These are phyloP conservation scores for Alopecurus myosuroides DNA, from an alignment of 176 grass and related monocot species.

Conservation along the genomic window DNA sequence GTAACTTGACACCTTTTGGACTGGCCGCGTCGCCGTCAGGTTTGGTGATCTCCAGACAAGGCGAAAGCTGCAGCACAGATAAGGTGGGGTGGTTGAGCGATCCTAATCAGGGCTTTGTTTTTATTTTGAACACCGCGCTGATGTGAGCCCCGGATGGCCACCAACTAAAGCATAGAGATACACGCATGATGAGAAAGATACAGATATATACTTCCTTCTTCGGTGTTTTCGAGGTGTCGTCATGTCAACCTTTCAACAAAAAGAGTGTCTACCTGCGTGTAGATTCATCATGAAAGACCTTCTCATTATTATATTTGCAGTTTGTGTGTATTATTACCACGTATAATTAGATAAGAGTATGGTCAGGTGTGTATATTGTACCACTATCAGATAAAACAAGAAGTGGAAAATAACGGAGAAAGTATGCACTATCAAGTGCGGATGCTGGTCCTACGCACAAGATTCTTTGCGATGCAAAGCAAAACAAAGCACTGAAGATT, in stretches of 20 bases:
- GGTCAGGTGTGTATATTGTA: background rate
- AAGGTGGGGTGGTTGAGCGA: conserved; percentile 65
- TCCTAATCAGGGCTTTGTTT: conserved; percentile 61
- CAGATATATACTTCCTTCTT: background rate
- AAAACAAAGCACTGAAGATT: conserved; percentile 33
- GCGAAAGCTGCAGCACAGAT: conserved; percentile 42
- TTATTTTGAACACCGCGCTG: conserved; percentile 31
- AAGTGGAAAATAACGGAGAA: background rate
- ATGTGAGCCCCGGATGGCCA: conserved; percentile 20
- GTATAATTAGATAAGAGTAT: background rate
- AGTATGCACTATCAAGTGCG: background rate
- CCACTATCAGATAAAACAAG: background rate
- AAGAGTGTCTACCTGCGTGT: background rate
- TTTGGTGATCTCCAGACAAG: conserved; percentile 46
- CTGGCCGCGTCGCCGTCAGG: conserved; percentile 26
- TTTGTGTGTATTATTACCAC: background rate
- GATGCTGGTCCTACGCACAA: conserved; percentile 13
- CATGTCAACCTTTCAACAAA: background rate
- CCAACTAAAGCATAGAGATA: conserved; percentile 24
- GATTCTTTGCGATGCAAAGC: conserved; percentile 14
- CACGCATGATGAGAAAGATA: background rate
- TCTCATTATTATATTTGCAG: background rate
- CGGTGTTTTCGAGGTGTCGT: background rate
- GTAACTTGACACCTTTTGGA: conserved; percentile 29
- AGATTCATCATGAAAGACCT: background rate